These are phyloP conservation scores for Parastagonospora avenae DNA, from an alignment of 2,329 filamentous ascomycete species.

Conservation along the genomic window DNA sequence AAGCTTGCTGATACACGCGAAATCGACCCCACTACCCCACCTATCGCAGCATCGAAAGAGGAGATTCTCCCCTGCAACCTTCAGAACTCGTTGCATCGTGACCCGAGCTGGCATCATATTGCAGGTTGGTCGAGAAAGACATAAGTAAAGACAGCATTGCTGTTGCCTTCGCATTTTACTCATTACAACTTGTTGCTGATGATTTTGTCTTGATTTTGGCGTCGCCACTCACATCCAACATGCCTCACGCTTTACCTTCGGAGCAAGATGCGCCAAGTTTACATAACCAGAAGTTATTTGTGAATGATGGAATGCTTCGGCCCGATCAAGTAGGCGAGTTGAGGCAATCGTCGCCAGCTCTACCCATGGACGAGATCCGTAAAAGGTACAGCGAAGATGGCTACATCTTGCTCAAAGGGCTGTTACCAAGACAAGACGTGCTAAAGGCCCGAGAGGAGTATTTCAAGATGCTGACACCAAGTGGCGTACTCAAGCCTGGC, in stretches of 20 bases:
- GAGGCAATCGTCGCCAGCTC: constrained; percentile 49
- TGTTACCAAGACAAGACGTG: constrained; percentile 60
- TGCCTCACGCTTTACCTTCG: constrained; percentile 42
- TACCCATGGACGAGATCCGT: constrained; percentile 57
- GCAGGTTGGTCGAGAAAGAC: background rate
- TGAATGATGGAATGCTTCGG: constrained; percentile 55
- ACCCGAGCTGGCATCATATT: constrained; percentile 1
- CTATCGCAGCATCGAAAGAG: constrained; percentile 11
- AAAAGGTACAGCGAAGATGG: constrained; percentile 56
- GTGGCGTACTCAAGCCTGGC: constrained; percentile 61
- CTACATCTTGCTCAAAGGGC: constrained; percentile 61
- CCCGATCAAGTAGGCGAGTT: constrained; percentile 52
- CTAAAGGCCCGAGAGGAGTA: constrained; percentile 58
- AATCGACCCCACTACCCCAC: constrained; percentile 25
- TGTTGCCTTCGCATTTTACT: background rate
- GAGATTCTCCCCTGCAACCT: constrained; percentile 14
- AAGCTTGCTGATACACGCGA: constrained; percentile 9
- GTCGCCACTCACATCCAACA: constrained; percentile 11
- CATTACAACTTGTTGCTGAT: background rate
- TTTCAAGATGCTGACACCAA: constrained; percentile 60
- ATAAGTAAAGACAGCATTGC: background rate
- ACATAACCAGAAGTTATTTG: constrained; percentile 43
- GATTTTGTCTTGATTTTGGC: background rate
- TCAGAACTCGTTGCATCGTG: constrained; percentile 3
- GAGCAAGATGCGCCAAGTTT: constrained; percentile 30